Conservation (phyloP, 2,329 filamentous ascomycete genomes). For the Daldinia sp. region DNA sequence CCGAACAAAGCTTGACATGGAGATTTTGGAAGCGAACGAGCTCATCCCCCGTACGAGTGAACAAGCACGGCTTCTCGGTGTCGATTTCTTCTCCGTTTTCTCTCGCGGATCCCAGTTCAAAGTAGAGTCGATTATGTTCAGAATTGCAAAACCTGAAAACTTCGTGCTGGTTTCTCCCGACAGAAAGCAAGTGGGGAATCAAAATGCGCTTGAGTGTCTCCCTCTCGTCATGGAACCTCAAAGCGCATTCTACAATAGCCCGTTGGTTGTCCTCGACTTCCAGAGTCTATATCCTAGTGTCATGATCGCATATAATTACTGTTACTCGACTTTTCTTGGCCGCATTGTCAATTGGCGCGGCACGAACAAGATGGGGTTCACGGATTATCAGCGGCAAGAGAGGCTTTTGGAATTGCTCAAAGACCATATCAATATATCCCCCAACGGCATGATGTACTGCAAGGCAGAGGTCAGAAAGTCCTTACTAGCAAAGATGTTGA, state of each 20-base stretch:
- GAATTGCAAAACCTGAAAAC: slow-evolving; percentile 97
- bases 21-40: slow-evolving; percentile 91
- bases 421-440: slow-evolving; percentile 89
- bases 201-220: slow-evolving; percentile 94
- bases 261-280: slow-evolving; percentile 91
- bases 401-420: slow-evolving; percentile 81
- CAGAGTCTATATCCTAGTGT: slow-evolving; percentile 96
- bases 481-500: slow-evolving; percentile 93
- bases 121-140: slow-evolving; percentile 98
- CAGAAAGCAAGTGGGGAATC: slow-evolving; percentile 89
- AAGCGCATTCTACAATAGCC: slow-evolving; percentile 92
- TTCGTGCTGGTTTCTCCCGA: slow-evolving; percentile 91
- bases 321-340: slow-evolving; percentile 95
- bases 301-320: slow-evolving; percentile 99
- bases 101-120: slow-evolving; percentile 97
- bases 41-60: slow-evolving; percentile 90
- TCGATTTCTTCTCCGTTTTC: slow-evolving; percentile 98
- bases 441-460: slow-evolving; percentile 96
- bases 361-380: slow-evolving; percentile 93
- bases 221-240: slow-evolving; percentile 98
- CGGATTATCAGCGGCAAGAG: slow-evolving; percentile 82
- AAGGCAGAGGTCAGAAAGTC: slow-evolving; percentile 89
- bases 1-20: slow-evolving; percentile 84
- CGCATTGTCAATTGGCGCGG: slow-evolving; percentile 90
- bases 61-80: slow-evolving; percentile 89